Conservation (phyloP, 768 basidiomycete genomes). For the Butyriboletus loyo region DNA sequence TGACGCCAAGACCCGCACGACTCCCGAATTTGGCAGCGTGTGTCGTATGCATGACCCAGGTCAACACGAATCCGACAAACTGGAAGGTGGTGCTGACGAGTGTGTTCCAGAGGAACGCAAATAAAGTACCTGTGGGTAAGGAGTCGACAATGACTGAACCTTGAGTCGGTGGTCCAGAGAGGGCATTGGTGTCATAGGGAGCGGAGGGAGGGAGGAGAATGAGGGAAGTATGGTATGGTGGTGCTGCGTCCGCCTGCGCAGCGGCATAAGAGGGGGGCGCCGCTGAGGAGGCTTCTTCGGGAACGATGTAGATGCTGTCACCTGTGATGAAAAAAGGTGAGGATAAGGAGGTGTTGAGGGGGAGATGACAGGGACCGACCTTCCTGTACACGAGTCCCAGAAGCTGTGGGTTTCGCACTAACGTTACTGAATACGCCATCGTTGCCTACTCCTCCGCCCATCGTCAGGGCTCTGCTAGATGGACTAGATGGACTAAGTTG, state of each 20-base stretch:
- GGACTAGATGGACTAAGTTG: constrained; percentile 42
- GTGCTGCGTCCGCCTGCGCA: constrained; percentile 93
- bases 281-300: constrained; percentile 80
- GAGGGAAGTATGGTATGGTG: constrained; percentile 97
- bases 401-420: constrained; percentile 72
- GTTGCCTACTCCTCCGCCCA: constrained; percentile 70
- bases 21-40: constrained; percentile 93
- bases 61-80: constrained; percentile 90
- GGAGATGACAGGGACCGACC: constrained; percentile 32
- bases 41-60: constrained; percentile 90
- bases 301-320: constrained; percentile 70
- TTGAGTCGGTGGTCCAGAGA: constrained; percentile 34
- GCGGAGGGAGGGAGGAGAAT: constrained; percentile 71
- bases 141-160: constrained; percentile 90
- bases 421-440: constrained; percentile 96
- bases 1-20: constrained; percentile 92
- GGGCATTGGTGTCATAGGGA: constrained; percentile 38
- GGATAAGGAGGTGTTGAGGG: neutral
- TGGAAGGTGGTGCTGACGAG: constrained; percentile 96
- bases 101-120: constrained; percentile 89
- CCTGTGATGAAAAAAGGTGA: constrained; percentile 38
- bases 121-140: constrained; percentile 77
- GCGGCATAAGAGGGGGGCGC: constrained; percentile 90
- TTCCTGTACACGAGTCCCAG: constrained; percentile 56
- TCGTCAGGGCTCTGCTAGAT: constrained; percentile 29